Evolutionary conservation across 2,329 filamentous ascomycete genomes (phyloP), one percentile per base, ranked within the genome.

Genomic region (Cytospora piceae): DNA sequence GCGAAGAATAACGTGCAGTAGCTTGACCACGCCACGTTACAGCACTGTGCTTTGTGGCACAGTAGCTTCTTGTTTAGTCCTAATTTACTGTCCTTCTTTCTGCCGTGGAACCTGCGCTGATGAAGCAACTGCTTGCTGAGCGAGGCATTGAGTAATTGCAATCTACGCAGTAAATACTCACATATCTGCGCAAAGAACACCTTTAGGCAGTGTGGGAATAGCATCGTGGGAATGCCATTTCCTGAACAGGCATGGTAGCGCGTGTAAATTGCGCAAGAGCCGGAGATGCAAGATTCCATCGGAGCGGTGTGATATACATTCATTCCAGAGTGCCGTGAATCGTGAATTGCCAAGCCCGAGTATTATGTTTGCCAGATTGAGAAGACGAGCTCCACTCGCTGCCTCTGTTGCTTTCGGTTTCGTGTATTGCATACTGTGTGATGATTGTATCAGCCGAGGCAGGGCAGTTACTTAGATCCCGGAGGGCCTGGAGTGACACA

Each of bases 401-500:
- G 17, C 31, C 29, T 15, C 32, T 7, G 12, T 12, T 8, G 27
- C 37, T 53, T 24, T 55, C n/a, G 51, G 27, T 31, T 22, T 42
- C n/a, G 49, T 32, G 32, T n/a, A 32, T 29, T 37, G 20, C 51
- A 49, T 22, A 54, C 49, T 42, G 32, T 61, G 59, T 20, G 20
- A 39, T 39, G 3, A 17, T 5, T 39, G 12, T 15, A 39, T 39
- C 37, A 11, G 37, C 22, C 2, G 42, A 29, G 22, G 9, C n/a
- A 27, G 27, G 54, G 42, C 52, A 56, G 52, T 49, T 24, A 51
- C 37, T 49, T 24, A 51, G 52, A 56, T 24, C 24, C 54, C 27
- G 15, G 52, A 56, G 14, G 32, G 32, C 60, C 60, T 62, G 27
- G 37, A 62, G 60, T 62, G 60, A 62, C 60, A 62, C 60, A 62